A percentile compares a stretch with the other conserved stretches of the same genome.
Conservation (phyloP, 23 red algal species). For the Gracilaria vermiculophylla region DNA sequence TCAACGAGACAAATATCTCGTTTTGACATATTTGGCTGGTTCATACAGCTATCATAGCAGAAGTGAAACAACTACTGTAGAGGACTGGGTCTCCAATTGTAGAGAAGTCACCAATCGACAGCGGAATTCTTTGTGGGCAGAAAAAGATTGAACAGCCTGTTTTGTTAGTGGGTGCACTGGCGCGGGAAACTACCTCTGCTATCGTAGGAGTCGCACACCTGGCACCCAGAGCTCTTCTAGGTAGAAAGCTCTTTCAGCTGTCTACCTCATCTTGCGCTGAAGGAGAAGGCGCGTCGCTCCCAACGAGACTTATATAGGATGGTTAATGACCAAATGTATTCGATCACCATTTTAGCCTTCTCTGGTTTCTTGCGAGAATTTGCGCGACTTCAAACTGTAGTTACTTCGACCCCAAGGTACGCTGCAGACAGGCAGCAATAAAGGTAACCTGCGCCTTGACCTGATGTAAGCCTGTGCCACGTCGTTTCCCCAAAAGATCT, state of each 20-base stretch:
- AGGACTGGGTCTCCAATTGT: too few relatives aligned
- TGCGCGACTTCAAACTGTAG: constrained; percentile 6
- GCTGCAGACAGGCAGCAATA: not conserved
- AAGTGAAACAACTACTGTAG: too few relatives aligned
- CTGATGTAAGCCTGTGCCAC: not conserved
- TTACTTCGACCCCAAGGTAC: not conserved
- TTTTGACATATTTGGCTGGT: too few relatives aligned
- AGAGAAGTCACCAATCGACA: too few relatives aligned
- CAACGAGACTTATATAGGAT: constrained; percentile 19
- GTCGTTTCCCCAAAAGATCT: not conserved
- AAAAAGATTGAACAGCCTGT: too few relatives aligned
- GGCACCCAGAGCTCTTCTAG: constrained; percentile 15
- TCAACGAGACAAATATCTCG: too few relatives aligned
- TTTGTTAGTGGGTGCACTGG: too few relatives aligned
- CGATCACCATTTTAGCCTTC: not conserved
- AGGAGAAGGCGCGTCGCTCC: constrained; percentile 15
- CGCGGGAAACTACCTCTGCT: too few relatives aligned
- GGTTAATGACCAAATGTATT: constrained; percentile 22
- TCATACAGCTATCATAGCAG: too few relatives aligned
- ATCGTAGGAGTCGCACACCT: not conserved
- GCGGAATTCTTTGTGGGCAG: too few relatives aligned
- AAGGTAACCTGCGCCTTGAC: not conserved
- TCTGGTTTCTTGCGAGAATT: constrained; percentile 1
- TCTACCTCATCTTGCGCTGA: too few relatives aligned
- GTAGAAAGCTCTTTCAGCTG: constrained; percentile 14